Base-by-base conservation (phyloP, 2,329 filamentous ascomycete genomes). In the Ophiostoma sp. region DNA sequence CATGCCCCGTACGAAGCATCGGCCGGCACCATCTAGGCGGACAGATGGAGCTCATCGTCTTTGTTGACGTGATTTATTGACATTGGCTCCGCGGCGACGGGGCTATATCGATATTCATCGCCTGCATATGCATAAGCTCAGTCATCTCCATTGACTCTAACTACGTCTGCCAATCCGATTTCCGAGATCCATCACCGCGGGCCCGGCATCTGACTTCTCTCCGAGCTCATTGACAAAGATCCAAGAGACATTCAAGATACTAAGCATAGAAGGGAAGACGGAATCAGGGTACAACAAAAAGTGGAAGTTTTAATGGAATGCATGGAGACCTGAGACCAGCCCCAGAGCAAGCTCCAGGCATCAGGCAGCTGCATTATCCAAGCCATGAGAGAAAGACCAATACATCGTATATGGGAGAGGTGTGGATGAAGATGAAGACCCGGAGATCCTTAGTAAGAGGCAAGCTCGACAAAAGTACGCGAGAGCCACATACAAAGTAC, bases 251-350 rank as follows among this genome's bases (percentile, higher is more conserved):
- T 20, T 48, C 44, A 48, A 39, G 36, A 48, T 57, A 57, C 52
- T 57, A 57, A 57, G 52, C 31, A 57, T 57, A 27, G 44, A 48
- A 48, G 27, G n/a, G 52, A 54, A 8, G 52, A 57, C 23, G n/a
- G 23, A 57, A 57, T 27, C 52, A 57, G 52, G 52, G 52, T 27
- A 57, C 23, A 8, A 57, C n/a, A 57, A 57, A 57, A 57, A 57
- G 52, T 57, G n/a, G 48, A 57, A 57, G n/a, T 57, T 13, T 57
- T 13, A n/a, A 57, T 57, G 52, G 52, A 48, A 27, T 27, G 52
- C 17, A n/a, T n/a, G 5, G 44, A 48, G 44, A 48, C 8, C 13
- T 17, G 48, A 54, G 3, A 54, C n/a, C 4, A 23, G 2, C 20
- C 48, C 48, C 6, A 23, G n/a, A 7, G n/a, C 41, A 13, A 6